phyloP scores from a whole-genome alignment of 2,329 filamentous ascomycete species.

The Trichoderma asperellum region DNA sequence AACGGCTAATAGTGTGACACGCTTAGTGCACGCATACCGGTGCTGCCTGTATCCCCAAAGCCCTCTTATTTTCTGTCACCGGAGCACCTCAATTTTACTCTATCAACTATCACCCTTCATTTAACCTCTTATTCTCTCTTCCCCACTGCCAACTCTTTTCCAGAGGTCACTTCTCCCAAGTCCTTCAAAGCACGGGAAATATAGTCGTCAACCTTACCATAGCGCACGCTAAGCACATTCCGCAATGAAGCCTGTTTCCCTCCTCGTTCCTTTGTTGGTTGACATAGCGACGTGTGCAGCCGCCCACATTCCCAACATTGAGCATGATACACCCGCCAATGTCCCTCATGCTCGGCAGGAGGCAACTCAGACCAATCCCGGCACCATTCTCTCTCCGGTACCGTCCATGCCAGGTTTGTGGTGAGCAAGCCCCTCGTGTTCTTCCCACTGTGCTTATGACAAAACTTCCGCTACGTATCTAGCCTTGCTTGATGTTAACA shows the following conservation, averaged over 20 bases:
- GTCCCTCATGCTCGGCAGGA: not conserved
- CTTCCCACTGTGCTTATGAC: not conserved
- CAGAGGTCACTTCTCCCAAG: not conserved
- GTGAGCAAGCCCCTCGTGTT: not conserved
- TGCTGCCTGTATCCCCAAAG: not conserved
- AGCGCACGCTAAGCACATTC: not conserved
- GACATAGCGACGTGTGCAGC: not conserved
- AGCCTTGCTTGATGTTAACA: not conserved
- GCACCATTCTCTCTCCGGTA: not conserved
- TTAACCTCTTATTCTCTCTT: not conserved
- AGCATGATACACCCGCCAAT: not conserved
- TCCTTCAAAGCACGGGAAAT: not conserved
- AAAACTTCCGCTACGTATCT: not conserved
- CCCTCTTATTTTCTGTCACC: not conserved
- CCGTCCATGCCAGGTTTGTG: not conserved
- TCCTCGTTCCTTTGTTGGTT: not conserved
- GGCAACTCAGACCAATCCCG: not conserved
- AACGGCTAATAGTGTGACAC: not conserved
- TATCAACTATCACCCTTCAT: not conserved
- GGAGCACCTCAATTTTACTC: not conserved
- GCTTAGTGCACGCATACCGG: not conserved
- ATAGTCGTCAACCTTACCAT: not conserved
- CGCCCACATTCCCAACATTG: not conserved
- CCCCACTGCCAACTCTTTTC: not conserved
- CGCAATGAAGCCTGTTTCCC: not conserved